Evolutionary conservation across 2,329 filamentous ascomycete genomes (phyloP).

Genomic region (Dissoconium aciculare): DNA sequence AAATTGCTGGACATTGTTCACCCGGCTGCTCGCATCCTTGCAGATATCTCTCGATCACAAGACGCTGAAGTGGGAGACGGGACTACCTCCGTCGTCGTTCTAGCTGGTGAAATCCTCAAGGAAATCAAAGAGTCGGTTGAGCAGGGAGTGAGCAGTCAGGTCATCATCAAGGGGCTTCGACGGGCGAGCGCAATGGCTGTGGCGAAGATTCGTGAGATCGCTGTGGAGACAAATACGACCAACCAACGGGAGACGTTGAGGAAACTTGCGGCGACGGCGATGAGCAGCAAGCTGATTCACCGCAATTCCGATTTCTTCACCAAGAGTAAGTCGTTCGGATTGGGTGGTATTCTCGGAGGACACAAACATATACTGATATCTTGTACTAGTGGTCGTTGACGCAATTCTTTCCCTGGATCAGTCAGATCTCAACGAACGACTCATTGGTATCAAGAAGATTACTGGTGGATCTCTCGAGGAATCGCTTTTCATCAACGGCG

Average conservation of each 20-base stretch:
- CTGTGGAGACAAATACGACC: constrained; percentile 65
- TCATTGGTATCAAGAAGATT: constrained; percentile 97
- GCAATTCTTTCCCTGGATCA: constrained; percentile 91
- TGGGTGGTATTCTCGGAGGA: background rate
- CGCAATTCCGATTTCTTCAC: constrained; percentile 94
- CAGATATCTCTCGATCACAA: constrained; percentile 96
- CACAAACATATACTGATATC: constrained; percentile 19
- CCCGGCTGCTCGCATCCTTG: constrained; percentile 89
- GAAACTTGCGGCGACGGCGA: constrained; percentile 86
- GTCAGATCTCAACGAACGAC: constrained; percentile 90
- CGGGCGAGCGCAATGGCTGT: constrained; percentile 80
- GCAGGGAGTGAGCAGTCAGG: constrained; percentile 91
- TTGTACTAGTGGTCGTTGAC: constrained; percentile 77
- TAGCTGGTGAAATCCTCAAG: constrained; percentile 95
- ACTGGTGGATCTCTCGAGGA: constrained; percentile 91
- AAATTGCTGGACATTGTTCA: constrained; percentile 99
- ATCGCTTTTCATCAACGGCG: constrained; percentile 90
- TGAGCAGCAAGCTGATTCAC: constrained; percentile 99
- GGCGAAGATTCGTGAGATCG: constrained; percentile 98
- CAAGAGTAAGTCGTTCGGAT: constrained; percentile 51
- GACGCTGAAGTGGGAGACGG: constrained; percentile 97
- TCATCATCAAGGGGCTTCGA: constrained; percentile 90
- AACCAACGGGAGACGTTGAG: constrained; percentile 75
- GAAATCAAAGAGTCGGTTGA: constrained; percentile 94
- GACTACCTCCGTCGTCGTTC: constrained; percentile 90